phyloP scores from a whole-genome alignment of 164 flowering plant genomes.

The Nymphaea thermarum region DNA sequence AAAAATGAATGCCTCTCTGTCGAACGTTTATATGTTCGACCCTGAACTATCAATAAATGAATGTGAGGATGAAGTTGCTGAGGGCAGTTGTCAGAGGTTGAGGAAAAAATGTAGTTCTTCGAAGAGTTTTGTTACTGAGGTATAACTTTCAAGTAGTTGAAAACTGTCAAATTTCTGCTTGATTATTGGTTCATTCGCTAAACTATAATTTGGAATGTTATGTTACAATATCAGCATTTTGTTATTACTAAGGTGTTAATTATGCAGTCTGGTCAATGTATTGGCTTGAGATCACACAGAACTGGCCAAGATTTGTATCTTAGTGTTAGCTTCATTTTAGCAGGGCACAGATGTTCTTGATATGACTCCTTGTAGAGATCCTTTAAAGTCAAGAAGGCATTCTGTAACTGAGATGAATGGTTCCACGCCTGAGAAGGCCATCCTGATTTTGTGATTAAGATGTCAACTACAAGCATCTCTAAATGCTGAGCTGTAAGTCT shows the following conservation, averaged over 20 bases:
- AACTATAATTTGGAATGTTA: no score
- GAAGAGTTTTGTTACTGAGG: neutral
- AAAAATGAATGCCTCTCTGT: neutral
- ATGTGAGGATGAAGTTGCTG: neutral
- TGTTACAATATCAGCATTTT: no score
- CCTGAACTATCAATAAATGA: neutral
- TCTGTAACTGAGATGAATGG: neutral
- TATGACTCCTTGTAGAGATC: neutral
- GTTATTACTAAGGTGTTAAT: neutral
- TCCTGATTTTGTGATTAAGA: neutral
- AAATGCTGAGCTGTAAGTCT: neutral
- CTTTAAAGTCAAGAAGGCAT: neutral
- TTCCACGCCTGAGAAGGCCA: neutral
- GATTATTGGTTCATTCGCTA: no score
- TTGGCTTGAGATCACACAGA: neutral
- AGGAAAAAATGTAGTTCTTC: neutral
- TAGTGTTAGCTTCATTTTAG: neutral
- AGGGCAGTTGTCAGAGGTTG: neutral
- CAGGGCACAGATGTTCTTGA: neutral
- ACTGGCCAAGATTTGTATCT: no score
- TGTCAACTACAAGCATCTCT: neutral
- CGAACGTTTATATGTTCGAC: neutral
- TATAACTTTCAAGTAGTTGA: no score
- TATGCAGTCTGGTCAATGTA: neutral
- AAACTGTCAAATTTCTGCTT: no score